A percentile compares a stretch with the other conserved stretches of the same genome.
Evolutionary conservation across 2,329 filamentous ascomycete genomes (phyloP).

Genomic region (Hansfordia pulvinata): DNA sequence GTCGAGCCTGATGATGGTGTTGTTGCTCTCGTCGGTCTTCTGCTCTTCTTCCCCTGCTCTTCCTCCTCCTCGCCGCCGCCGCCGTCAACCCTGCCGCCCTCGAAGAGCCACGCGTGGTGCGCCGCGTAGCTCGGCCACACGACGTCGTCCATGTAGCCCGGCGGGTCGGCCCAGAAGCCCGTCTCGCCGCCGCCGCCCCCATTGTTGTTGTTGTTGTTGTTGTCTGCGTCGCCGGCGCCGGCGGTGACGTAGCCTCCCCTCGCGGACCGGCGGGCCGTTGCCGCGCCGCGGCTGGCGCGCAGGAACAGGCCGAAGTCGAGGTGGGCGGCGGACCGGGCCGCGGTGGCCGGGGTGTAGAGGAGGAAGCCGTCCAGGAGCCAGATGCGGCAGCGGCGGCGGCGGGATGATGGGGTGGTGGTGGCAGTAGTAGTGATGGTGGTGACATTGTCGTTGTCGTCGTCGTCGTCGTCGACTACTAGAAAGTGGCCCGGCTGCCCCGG

Average conservation of each 20-base stretch:
- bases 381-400: slow-evolving; percentile 20
- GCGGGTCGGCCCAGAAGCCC: slow-evolving; percentile 92
- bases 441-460: not conserved
- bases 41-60: too few species aligned
- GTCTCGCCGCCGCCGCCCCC: too few species aligned
- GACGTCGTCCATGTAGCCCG: slow-evolving; percentile 83
- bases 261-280: slow-evolving; percentile 52
- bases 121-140: slow-evolving; percentile 92
- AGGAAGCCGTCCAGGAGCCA: slow-evolving; percentile 84
- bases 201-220: too few species aligned
- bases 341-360: slow-evolving; percentile 50
- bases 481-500: slow-evolving; percentile 28
- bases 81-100: slow-evolving; percentile 52
- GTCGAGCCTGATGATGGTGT: too few species aligned
- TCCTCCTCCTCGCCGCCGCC: too few species aligned
- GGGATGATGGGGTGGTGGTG: not conserved
- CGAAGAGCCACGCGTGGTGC: slow-evolving; percentile 71
- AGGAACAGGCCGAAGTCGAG: slow-evolving; percentile 73
- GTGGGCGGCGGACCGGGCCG: slow-evolving; percentile 33
- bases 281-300: slow-evolving; percentile 49
- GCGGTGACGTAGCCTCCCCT: slow-evolving; percentile 67
- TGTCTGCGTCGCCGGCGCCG: too few species aligned
- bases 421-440: not conserved
- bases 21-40: too few species aligned
- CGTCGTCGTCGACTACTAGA: slow-evolving; percentile 8